Conservation (phyloP, 106 monocot genomes). For the Platanthera guangdongensis region DNA sequence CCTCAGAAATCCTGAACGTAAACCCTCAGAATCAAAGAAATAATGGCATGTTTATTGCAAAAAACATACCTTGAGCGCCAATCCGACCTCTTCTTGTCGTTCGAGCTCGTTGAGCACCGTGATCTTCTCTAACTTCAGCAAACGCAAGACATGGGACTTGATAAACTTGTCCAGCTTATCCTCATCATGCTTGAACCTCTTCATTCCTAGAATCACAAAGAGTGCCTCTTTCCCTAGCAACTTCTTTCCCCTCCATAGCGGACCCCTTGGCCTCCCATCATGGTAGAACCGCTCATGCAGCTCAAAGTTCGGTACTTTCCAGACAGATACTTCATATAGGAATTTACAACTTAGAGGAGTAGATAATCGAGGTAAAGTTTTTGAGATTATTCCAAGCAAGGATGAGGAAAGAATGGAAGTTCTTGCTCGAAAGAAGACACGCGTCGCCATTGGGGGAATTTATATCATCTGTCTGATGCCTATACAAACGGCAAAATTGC, state of each 20-base stretch:
- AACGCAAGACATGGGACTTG: constrained; percentile 60
- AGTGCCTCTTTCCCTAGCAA: constrained; percentile 88
- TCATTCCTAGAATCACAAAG: constrained; percentile 72
- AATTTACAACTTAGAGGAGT: too few species aligned
- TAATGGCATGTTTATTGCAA: not conserved
- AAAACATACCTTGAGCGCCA: constrained; percentile 67
- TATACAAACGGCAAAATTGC: not conserved
- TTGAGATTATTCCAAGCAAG: not conserved
- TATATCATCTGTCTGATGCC: not conserved
- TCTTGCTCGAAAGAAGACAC: not conserved
- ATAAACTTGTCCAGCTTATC: constrained; percentile 71
- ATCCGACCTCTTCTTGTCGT: constrained; percentile 70
- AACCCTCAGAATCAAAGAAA: not conserved
- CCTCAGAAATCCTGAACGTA: not conserved
- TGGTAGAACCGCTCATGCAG: constrained; percentile 33
- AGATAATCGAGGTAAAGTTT: not conserved
- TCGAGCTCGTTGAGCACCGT: constrained; percentile 76
- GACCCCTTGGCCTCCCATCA: constrained; percentile 85
- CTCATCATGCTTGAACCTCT: constrained; percentile 84
- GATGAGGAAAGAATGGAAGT: not conserved
- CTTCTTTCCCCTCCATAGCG: constrained; percentile 97
- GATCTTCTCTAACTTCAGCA: constrained; percentile 88
- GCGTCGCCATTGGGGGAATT: not conserved
- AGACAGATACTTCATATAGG: not conserved
- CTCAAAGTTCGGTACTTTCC: not conserved